Percentiles rank a stretch among this genome's conserved stretches.
Conservation (phyloP, 2,329 filamentous ascomycete genomes). For the Neocatenulostroma microsporum region DNA sequence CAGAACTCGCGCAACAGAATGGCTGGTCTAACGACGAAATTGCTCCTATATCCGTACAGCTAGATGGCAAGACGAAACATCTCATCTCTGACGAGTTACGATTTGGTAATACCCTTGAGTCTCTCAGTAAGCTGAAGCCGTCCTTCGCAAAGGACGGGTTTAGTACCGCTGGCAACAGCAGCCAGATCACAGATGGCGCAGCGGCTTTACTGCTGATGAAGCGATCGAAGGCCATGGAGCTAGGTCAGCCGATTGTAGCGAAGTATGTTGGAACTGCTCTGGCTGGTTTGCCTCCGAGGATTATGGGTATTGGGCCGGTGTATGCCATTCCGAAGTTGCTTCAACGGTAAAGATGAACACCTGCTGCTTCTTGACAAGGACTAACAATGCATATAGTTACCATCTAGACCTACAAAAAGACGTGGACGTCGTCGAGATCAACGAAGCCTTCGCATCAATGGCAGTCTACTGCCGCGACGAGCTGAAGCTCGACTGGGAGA, state of each 20-base stretch:
- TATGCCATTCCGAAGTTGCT: slow-evolving; percentile 73
- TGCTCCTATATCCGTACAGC: slow-evolving; percentile 69
- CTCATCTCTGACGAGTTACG: slow-evolving; percentile 83
- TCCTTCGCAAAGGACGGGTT: slow-evolving; percentile 83
- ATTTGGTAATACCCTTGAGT: slow-evolving; percentile 78
- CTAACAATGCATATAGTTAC: too few relatives aligned
- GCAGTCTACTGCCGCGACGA: slow-evolving; percentile 79
- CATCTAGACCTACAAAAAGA: too few relatives aligned
- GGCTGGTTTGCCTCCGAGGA: slow-evolving; percentile 79
- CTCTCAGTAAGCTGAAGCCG: slow-evolving; percentile 72
- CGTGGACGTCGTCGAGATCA: slow-evolving; percentile 84
- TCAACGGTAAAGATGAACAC: slow-evolving; percentile 63
- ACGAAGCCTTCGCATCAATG: slow-evolving; percentile 98
- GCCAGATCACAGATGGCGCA: slow-evolving; percentile 89
- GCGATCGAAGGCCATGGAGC: slow-evolving; percentile 75
- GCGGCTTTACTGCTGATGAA: slow-evolving; percentile 90
- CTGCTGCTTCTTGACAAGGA: too few relatives aligned
- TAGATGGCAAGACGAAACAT: slow-evolving; percentile 69
- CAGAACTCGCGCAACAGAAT: slow-evolving; percentile 81
- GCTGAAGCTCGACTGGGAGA: slow-evolving; percentile 61
- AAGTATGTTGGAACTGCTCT: slow-evolving; percentile 93
- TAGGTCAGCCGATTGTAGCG: slow-evolving; percentile 83
- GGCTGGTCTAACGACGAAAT: slow-evolving; percentile 95
- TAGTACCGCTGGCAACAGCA: slow-evolving; percentile 88
- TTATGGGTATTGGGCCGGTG: slow-evolving; percentile 91